phyloP scores from a whole-genome alignment of 371 early-diverging fungal genomes.

The Haplosporangium sp. region DNA sequence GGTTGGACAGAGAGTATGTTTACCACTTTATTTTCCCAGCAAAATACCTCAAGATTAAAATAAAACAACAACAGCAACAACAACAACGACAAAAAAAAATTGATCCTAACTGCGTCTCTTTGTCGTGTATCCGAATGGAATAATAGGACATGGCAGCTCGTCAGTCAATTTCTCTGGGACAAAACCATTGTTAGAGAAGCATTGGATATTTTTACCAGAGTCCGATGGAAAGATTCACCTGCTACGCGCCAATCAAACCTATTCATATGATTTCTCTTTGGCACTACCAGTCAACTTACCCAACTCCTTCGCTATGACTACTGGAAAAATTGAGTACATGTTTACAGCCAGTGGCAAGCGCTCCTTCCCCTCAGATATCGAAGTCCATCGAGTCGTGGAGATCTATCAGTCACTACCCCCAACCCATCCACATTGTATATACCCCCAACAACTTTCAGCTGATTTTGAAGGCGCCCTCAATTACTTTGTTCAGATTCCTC shows the following conservation, averaged over 20 bases:
- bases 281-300: constrained; percentile 47
- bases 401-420: constrained; percentile 52
- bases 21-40: background rate
- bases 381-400: constrained; percentile 25
- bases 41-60: background rate
- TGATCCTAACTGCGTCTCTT: background rate
- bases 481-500: constrained; percentile 43
- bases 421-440: constrained; percentile 38
- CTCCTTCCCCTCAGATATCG: constrained; percentile 22
- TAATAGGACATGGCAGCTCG: constrained; percentile 16
- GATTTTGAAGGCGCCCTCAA: constrained; percentile 40
- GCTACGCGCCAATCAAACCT: constrained; percentile 42
- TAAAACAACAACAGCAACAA: background rate
- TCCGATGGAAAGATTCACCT: constrained; percentile 32
- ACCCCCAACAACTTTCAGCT: constrained; percentile 36
- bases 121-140: too few relatives aligned
- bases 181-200: constrained; percentile 42
- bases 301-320: constrained; percentile 38
- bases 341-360: constrained; percentile 49
- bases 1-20: constrained; percentile 47
- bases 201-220: constrained; percentile 39
- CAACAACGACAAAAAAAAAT: background rate
- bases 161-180: constrained; percentile 29
- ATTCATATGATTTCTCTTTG: constrained; percentile 42
- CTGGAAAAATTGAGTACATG: constrained; percentile 44